Evolutionary conservation across 441 rosid species (phyloP).

Genomic region (Mallotus repandus): DNA sequence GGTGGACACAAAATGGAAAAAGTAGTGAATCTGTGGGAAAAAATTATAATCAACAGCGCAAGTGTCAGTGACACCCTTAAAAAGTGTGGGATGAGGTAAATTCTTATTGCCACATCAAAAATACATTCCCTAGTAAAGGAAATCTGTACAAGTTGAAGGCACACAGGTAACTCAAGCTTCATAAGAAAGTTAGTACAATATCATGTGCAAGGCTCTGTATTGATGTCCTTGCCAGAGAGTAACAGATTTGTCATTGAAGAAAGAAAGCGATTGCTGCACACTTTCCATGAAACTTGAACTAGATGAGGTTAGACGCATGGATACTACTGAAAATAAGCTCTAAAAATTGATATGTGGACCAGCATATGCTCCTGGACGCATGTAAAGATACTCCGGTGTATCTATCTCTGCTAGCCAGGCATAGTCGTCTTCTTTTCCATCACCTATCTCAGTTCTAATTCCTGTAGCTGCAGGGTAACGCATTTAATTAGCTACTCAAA

Average conservation of each 20-base stretch:
- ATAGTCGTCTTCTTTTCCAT: conserved; percentile 56
- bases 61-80: no score
- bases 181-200: background rate
- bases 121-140: background rate
- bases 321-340: conserved; percentile 13
- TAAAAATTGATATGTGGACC: conserved; percentile 58
- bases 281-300: background rate
- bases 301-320: background rate
- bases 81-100: background rate
- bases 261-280: background rate
- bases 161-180: background rate
- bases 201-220: background rate
- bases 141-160: background rate
- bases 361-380: conserved; percentile 55
- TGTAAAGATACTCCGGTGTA: conserved; percentile 65
- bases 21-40: no score
- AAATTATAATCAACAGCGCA: no score
- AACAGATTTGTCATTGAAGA: background rate
- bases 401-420: conserved; percentile 85
- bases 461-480: conserved; percentile 34
- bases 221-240: background rate
- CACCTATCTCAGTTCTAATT: conserved; percentile 35
- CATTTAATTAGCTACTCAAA: conserved; percentile 14
- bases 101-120: background rate
- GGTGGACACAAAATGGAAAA: no score